Evolutionary conservation across 2,329 filamentous ascomycete species (phyloP), one percentile per base, ranked within the genome.

Genomic region (Cytospora chrysosperma): DNA sequence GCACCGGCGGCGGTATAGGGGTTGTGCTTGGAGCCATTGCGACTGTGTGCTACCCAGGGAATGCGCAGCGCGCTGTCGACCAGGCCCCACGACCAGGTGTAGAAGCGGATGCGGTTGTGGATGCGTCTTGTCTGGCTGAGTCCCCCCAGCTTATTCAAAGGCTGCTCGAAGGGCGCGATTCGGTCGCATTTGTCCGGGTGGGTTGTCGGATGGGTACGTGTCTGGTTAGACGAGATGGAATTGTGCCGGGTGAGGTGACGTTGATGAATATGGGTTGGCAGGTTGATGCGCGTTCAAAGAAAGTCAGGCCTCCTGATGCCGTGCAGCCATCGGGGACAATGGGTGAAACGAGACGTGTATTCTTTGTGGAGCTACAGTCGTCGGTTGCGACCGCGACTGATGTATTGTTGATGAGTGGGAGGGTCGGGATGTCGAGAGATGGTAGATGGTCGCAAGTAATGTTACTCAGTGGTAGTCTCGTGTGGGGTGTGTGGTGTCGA

Each of bases 21-120:
- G 82, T 79, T 72, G 82, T 81, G 71, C 83, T 79, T 66, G 84
- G 82, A 73, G 83, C 82, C 84, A 87, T 87, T 68, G 72, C 58
- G 53, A 61, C 55, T 28, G 51, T 56, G 47, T 49, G 51, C 40
- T 53, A 40, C 34, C 47, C 40, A 63, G 56, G 32, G 32, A 27
- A 34, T 61, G 62, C 58, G 59, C 56, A 50, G 51, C 56, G 56
- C 62, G 58, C 53, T 57, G 61, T 56, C 56, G 49, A 56, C 37
- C 34, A 51, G 56, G 61, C 47, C 43, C 64, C 61, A 57, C 64
- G 61, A 56, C 57, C 43, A 49, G 28, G 30, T 55, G 32, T 49
- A 24, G 28, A 60, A 24, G n/a, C 51, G 9, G 51, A 30, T 49
- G 51, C 37, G 53, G 27, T 30, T 32, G 59, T 40, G 53, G n/a